Percentiles rank a stretch among this genome's conserved stretches.
phyloP scores from a whole-genome alignment of 768 basidiomycete genomes.

The Auricularia sp. region DNA sequence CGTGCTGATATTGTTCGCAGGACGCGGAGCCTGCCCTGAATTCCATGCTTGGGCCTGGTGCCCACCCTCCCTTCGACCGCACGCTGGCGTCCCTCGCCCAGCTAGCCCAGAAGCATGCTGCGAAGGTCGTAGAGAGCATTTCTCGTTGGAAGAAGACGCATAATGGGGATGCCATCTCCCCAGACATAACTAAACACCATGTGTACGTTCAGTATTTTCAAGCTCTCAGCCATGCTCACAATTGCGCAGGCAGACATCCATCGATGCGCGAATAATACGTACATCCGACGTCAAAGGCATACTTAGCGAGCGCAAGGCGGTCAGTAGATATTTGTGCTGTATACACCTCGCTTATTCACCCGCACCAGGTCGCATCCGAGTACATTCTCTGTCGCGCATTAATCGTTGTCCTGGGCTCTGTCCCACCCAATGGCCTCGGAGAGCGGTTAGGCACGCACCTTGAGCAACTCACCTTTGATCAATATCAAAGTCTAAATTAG shows the following conservation, averaged over 20 bases:
- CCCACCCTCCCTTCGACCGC: conserved; percentile 77
- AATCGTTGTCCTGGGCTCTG: conserved; percentile 60
- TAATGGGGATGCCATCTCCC: conserved; percentile 47
- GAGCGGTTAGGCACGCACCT: conserved; percentile 68
- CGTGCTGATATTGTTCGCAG: conserved; percentile 25
- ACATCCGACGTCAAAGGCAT: conserved; percentile 37
- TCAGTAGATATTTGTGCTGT: conserved; percentile 9
- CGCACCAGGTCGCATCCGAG: conserved; percentile 53
- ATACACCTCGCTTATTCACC: not conserved
- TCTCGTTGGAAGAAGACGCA: conserved; percentile 81
- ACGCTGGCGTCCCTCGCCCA: conserved; percentile 75
- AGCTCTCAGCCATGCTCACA: not conserved
- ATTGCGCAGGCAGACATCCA: conserved; percentile 3
- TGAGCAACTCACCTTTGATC: conserved; percentile 85
- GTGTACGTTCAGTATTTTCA: not conserved
- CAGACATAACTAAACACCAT: conserved; percentile 37
- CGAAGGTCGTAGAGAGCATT: conserved; percentile 76
- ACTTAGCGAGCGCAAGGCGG: conserved; percentile 61
- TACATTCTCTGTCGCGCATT: conserved; percentile 87
- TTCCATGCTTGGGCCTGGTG: conserved; percentile 56
- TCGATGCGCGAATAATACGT: conserved; percentile 1
- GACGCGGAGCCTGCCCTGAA: conserved; percentile 61
- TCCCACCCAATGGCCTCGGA: conserved; percentile 68
- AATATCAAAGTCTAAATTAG: conserved; percentile 62
- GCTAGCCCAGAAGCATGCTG: conserved; percentile 75